These are phyloP conservation scores for Ligustrum vulgare DNA, from an alignment of 257 asterid genomes.

Conservation along the genomic window DNA sequence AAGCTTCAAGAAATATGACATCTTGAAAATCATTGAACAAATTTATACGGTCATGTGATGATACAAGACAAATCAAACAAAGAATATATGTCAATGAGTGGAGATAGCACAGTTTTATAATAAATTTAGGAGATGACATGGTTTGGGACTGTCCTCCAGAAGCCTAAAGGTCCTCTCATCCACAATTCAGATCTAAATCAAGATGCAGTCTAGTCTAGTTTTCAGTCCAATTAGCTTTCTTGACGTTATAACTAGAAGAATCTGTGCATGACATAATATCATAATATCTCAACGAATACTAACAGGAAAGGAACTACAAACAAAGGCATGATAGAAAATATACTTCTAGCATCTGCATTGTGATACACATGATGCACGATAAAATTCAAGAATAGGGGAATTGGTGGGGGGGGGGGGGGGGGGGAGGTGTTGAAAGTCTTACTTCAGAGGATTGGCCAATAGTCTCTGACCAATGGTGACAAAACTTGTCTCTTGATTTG, in stretches of 20 bases:
- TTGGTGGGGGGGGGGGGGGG: constrained; percentile 15
- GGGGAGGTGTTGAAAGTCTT: no score
- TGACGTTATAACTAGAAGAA: background rate
- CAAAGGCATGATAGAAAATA: background rate
- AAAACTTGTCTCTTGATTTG: constrained; percentile 95
- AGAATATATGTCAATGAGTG: background rate
- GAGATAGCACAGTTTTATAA: background rate
- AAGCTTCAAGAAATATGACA: background rate
- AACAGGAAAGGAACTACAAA: background rate
- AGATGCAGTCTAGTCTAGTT: constrained; percentile 1
- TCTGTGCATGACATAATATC: background rate
- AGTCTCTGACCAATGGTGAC: constrained; percentile 97
- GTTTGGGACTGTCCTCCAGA: background rate
- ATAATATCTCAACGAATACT: background rate
- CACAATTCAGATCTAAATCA: background rate
- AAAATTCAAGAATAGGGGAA: background rate
- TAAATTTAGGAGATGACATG: background rate
- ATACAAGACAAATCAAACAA: background rate
- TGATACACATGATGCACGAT: background rate
- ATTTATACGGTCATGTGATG: background rate
- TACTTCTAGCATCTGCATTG: background rate
- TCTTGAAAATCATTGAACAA: background rate
- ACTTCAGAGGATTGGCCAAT: constrained; percentile 95
- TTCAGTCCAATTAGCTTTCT: background rate
- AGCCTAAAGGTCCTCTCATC: background rate